These are phyloP conservation scores for Petunia hybrid DNA, from an alignment of 305 asterid species.

Conservation along the genomic window DNA sequence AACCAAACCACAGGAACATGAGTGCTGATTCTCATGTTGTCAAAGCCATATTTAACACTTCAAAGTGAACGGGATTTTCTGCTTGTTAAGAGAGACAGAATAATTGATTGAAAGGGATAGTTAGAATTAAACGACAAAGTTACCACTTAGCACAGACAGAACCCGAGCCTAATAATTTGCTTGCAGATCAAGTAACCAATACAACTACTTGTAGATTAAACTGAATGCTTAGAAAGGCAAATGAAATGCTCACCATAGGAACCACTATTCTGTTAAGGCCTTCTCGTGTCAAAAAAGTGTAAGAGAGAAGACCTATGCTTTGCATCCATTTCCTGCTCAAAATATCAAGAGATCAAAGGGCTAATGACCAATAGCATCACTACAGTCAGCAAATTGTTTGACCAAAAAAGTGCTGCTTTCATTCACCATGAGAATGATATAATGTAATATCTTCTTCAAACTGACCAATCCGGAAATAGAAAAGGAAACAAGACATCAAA, in stretches of 20 bases:
- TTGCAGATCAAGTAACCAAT: constrained; percentile 27
- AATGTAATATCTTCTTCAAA: background rate
- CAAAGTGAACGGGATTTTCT: constrained; percentile 10
- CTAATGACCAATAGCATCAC: constrained; percentile 18
- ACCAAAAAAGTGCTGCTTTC: background rate
- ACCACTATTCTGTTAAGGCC: constrained; percentile 88
- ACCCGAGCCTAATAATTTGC: background rate
- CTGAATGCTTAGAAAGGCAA: constrained; percentile 37
- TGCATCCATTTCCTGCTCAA: constrained; percentile 70
- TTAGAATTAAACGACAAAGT: no score
- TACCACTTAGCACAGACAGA: background rate
- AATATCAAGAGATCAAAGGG: constrained; percentile 30
- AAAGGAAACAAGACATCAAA: background rate
- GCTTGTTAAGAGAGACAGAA: background rate
- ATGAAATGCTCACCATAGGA: constrained; percentile 79
- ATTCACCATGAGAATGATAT: constrained; percentile 11
- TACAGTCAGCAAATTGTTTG: background rate
- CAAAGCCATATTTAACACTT: background rate
- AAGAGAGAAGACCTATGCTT: constrained; percentile 92
- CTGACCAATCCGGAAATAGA: constrained; percentile 5
- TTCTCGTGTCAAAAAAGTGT: constrained; percentile 80
- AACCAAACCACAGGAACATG: background rate
- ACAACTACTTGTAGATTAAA: constrained; percentile 35
- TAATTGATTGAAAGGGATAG: background rate
- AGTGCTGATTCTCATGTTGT: background rate